A percentile compares a stretch with the other conserved stretches of the same genome.
These are phyloP conservation scores for Zarea fungicola DNA, from an alignment of 2,329 filamentous ascomycete genomes.

Conservation along the genomic window DNA sequence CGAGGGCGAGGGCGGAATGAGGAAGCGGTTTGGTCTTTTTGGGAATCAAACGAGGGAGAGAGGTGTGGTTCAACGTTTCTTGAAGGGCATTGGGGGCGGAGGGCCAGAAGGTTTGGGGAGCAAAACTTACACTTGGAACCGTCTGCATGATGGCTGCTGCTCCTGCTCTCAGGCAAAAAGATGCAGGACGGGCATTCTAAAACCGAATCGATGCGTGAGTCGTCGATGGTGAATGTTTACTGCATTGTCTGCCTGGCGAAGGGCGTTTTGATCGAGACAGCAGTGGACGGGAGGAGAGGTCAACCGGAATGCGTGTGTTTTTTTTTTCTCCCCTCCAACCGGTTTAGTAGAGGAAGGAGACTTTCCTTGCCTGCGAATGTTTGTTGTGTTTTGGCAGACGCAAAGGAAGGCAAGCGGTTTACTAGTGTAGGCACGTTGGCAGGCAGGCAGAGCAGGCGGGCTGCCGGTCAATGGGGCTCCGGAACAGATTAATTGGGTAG, in stretches of 20 bases:
- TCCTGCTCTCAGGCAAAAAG: constrained; percentile 32
- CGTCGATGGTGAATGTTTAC: constrained; percentile 1
- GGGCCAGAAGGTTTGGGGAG: constrained; percentile 5
- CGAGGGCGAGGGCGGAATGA: constrained; percentile 11
- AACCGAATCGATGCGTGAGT: constrained; percentile 3
- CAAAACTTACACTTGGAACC: constrained; percentile 44
- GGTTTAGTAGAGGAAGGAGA: not conserved
- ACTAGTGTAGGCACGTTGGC: not conserved
- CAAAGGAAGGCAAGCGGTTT: not conserved
- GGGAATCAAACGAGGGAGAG: constrained; percentile 1
- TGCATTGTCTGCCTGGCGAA: constrained; percentile 8
- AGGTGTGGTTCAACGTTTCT: no score
- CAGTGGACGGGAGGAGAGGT: not conserved
- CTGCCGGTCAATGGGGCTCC: not conserved
- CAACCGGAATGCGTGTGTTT: constrained; percentile 6
- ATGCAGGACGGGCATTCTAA: constrained; percentile 32
- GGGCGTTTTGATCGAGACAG: not conserved
- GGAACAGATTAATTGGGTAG: no score
- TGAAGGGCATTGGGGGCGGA: constrained; percentile 5
- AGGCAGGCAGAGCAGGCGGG: not conserved
- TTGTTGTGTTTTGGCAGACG: constrained; percentile 6
- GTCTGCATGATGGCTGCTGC: constrained; percentile 48
- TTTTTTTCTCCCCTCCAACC: not conserved
- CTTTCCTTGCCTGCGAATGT: not conserved
- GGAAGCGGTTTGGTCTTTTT: not conserved